phyloP scores from a whole-genome alignment of 108 stramenopile species.

The Nitzschia inconspicua region DNA sequence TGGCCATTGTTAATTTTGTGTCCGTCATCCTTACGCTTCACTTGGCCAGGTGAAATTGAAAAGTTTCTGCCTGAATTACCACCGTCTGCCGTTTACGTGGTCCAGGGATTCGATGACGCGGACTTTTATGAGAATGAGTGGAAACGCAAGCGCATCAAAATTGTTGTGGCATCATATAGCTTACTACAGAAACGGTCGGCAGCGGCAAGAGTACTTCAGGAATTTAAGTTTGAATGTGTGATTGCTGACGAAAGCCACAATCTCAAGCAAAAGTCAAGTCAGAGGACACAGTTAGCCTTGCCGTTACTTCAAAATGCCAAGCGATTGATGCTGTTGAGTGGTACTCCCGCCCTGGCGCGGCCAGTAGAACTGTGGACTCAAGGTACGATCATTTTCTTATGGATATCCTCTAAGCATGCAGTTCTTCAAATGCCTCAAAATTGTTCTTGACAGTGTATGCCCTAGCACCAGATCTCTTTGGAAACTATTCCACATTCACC shows the following conservation, averaged over 20 bases:
- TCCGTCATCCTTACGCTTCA: conserved; percentile 78
- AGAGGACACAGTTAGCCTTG: conserved; percentile 73
- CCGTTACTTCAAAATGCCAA: conserved; percentile 66
- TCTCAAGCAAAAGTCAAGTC: conserved; percentile 67
- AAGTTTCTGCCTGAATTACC: conserved; percentile 67
- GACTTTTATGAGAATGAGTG: conserved; percentile 33
- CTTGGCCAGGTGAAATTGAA: conserved; percentile 92
- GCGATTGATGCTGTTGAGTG: conserved; percentile 73
- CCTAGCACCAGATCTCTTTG: conserved; percentile 62
- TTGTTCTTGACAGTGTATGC: no score
- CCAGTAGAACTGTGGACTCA: conserved; percentile 90
- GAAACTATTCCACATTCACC: conserved; percentile 58
- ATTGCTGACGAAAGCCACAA: conserved; percentile 92
- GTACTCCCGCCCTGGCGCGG: conserved; percentile 88
- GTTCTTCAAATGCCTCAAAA: no score
- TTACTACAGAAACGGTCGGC: conserved; percentile 53
- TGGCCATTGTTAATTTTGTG: conserved; percentile 90
- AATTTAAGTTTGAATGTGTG: conserved; percentile 62
- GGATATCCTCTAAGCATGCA: no score
- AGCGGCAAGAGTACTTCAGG: conserved; percentile 29
- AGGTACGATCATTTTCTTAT: no score
- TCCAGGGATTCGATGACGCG: conserved; percentile 52
- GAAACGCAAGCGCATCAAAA: conserved; percentile 37
- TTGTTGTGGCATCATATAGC: conserved; percentile 72
- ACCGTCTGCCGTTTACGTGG: conserved; percentile 43